Evolutionary conservation across 768 basidiomycete genomes (phyloP).

Genomic region (Pleurotus salmoneostramineus): DNA sequence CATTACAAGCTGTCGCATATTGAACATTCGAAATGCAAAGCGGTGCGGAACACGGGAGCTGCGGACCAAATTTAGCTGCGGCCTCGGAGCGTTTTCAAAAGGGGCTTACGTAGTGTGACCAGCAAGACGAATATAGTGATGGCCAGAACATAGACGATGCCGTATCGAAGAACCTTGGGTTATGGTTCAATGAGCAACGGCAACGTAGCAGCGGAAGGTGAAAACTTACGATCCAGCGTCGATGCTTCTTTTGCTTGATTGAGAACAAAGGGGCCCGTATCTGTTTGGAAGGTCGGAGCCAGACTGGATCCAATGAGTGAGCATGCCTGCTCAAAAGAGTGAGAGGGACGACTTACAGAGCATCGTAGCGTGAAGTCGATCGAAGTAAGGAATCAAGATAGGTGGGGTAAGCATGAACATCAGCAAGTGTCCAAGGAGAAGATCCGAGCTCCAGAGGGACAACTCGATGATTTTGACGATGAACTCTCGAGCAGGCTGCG

Average conservation of each 20-base stretch:
- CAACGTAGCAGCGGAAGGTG: background rate
- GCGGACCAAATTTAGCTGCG: conserved; percentile 9
- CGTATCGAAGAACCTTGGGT: conserved; percentile 77
- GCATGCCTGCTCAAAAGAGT: background rate
- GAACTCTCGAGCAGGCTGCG: conserved; percentile 97
- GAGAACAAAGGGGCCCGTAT: conserved; percentile 91
- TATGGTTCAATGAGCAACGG: conserved; percentile 9
- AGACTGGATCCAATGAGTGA: conserved; percentile 52
- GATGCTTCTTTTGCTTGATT: conserved; percentile 84
- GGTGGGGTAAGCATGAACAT: conserved; percentile 90
- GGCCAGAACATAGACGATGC: conserved; percentile 67
- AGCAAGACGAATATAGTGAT: conserved; percentile 72
- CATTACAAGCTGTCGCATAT: conserved; percentile 65
- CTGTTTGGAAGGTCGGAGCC: conserved; percentile 92
- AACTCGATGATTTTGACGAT: conserved; percentile 97
- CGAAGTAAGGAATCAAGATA: conserved; percentile 86
- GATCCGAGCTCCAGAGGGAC: conserved; percentile 93
- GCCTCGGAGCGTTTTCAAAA: conserved; percentile 9
- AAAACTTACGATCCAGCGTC: conserved; percentile 78
- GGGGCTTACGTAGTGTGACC: conserved; percentile 69
- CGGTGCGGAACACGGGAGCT: conserved; percentile 63
- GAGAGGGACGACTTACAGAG: conserved; percentile 59
- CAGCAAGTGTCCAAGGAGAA: conserved; percentile 82
- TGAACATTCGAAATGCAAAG: conserved; percentile 57
- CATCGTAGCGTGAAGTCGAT: conserved; percentile 86